Base-by-base conservation (phyloP, 371 early-diverging fungal species). In the Lichtheimia hyalospora region DNA sequence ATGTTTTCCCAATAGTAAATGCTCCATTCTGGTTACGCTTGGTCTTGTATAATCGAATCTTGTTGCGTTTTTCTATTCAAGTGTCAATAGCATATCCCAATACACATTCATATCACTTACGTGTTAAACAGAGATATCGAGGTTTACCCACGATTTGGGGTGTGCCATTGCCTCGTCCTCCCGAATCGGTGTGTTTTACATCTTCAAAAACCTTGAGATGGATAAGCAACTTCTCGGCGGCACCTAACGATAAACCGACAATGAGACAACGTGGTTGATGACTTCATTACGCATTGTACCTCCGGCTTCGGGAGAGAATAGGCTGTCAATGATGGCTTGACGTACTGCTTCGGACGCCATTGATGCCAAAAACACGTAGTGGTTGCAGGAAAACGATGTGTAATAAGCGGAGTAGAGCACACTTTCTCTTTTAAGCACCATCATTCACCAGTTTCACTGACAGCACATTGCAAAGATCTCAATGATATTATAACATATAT, bases 1-100 rank as follows among this genome's bases (percentile, higher is more conserved):
- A 85, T 3, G 77, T 71, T 62, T 80, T 85, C 52, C 79, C 81
- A 24, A 81, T 74, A 46, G 81, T 77, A 52, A 81, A 85, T 10
- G 81, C 77, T 2, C 83, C 81, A 12, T 72, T 79, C 40, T 83
- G 80, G 28, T 71, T 81, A 65, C 82, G 74, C 51, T 83, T 85
- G 16, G 79, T 78, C 56, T 85, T 85, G 54, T 81, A 75, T 16
- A 85, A 65, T 12, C 83, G 80, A 14, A 77, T 69, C 54, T 74
- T 74, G 57, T 74, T 80, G 27, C 75, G 78, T 64, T 75, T 75
- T 62, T 72, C 80, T 77, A 20, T 18, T 6, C n/a, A 15, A 20
- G 4, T 16, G 25, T 10, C 28, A 52, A 28, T 28, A 27, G 14
- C 28, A 10, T 14, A 52, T 15, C 27, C 3, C 8, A 8, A 1